phyloP scores from a whole-genome alignment of 2,329 filamentous ascomycete species.

The Pseudogymnoascus sp. region DNA sequence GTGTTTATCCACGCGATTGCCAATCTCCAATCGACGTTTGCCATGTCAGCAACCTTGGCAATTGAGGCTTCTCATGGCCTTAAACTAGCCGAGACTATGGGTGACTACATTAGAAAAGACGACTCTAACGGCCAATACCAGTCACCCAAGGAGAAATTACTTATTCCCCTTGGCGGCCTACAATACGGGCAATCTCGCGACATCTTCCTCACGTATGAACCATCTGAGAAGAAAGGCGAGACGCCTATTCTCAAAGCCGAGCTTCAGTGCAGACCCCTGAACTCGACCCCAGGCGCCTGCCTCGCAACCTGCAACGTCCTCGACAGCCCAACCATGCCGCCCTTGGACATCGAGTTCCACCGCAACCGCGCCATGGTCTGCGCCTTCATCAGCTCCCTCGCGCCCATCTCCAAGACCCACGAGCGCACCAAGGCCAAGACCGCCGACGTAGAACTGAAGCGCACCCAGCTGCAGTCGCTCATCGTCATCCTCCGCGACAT shows the following conservation, averaged over 20 bases:
- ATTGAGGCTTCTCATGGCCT: constrained; percentile 33
- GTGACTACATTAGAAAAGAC: constrained; percentile 29
- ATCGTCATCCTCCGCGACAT: constrained; percentile 30
- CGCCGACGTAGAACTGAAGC: constrained; percentile 8
- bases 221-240: not conserved
- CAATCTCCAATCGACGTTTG: constrained; percentile 51
- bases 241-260: not conserved
- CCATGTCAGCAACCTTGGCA: constrained; percentile 36
- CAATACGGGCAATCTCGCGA: not conserved
- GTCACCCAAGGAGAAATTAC: not conserved
- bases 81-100: constrained; percentile 32
- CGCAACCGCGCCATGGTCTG: constrained; percentile 42
- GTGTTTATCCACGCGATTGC: constrained; percentile 55
- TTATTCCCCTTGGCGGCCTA: not conserved
- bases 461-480: constrained; percentile 25
- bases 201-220: not conserved
- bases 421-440: not conserved
- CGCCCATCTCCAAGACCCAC: constrained; percentile 21
- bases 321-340: constrained; percentile 18
- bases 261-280: not conserved
- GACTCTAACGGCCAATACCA: not conserved
- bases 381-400: constrained; percentile 39
- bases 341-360: constrained; percentile 40
- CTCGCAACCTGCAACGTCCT: not conserved
- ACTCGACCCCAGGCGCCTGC: not conserved